Evolutionary conservation across 345 rosid species (phyloP).

Genomic region (Trapa incisa): DNA sequence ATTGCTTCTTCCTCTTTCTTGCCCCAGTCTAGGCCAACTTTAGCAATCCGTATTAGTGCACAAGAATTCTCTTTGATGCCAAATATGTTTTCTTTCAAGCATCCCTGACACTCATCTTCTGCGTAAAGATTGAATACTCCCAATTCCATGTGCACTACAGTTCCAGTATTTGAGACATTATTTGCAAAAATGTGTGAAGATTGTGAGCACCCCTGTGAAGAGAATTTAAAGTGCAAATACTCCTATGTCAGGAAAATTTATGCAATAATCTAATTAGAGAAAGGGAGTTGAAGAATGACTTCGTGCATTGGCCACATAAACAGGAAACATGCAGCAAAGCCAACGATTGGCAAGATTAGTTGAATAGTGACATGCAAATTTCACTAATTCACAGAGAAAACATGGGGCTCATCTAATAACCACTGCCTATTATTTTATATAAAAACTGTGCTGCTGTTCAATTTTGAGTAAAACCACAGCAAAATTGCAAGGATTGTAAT

Average conservation of each 20-base stretch:
- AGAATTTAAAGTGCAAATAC: slow-evolving; percentile 9
- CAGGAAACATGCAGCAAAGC: neutral
- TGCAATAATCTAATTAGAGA: neutral
- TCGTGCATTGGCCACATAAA: neutral
- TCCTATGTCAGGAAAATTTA: neutral
- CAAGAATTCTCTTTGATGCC: slow-evolving; percentile 86
- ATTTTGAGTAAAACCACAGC: neutral
- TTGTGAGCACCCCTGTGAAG: slow-evolving; percentile 76
- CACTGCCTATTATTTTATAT: neutral
- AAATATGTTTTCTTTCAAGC: slow-evolving; percentile 67
- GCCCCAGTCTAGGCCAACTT: slow-evolving; percentile 90
- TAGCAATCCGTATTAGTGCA: slow-evolving; percentile 74
- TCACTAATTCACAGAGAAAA: neutral
- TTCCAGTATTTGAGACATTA: slow-evolving; percentile 66
- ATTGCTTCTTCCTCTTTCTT: slow-evolving; percentile 57
- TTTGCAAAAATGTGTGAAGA: slow-evolving; percentile 90
- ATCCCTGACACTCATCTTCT: slow-evolving; percentile 94
- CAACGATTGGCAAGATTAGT: neutral
- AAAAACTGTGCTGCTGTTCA: neutral
- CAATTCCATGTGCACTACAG: slow-evolving; percentile 77
- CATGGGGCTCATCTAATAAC: slow-evolving; percentile 2
- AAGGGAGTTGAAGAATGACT: neutral
- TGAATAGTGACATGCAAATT: neutral
- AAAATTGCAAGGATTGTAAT: neutral
- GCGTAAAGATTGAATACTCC: slow-evolving; percentile 87